Evolutionary conservation across 352 stramenopile species (phyloP).

Genomic region (Globisporangium megalacanthum): DNA sequence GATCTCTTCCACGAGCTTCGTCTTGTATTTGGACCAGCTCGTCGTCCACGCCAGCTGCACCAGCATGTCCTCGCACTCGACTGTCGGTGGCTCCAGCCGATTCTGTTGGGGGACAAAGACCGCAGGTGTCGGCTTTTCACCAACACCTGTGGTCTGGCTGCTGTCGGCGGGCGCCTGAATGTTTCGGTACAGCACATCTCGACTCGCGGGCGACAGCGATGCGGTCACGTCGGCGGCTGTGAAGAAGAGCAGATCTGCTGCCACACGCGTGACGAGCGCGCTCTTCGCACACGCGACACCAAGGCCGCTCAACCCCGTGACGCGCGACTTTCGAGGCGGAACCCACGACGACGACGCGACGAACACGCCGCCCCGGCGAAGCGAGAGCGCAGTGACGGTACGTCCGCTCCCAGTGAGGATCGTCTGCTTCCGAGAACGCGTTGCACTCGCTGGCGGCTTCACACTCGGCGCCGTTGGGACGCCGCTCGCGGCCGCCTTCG

Average conservation of each 20-base stretch:
- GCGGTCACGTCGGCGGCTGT: constrained; percentile 29
- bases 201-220: constrained; percentile 28
- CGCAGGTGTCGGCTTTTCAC: no score
- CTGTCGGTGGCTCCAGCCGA: neutral
- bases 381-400: constrained; percentile 15
- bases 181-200: constrained; percentile 32
- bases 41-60: constrained; percentile 8
- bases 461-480: neutral
- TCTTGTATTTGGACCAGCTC: constrained; percentile 13
- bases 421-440: neutral
- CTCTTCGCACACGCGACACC: constrained; percentile 40
- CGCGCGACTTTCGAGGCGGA: constrained; percentile 24
- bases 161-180: constrained; percentile 11
- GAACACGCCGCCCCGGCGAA: constrained; percentile 43
- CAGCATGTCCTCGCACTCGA: constrained; percentile 11
- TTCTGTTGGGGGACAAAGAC: neutral
- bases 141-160: no score
- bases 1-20: constrained; percentile 5
- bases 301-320: constrained; percentile 6
- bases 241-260: constrained; percentile 49
- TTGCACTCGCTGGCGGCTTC: neutral
- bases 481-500: neutral
- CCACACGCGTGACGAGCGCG: constrained; percentile 29
- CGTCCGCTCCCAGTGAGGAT: neutral
- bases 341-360: constrained; percentile 52